Conservation (phyloP, 2,329 filamentous ascomycete genomes). For the Hortaea sp. region DNA sequence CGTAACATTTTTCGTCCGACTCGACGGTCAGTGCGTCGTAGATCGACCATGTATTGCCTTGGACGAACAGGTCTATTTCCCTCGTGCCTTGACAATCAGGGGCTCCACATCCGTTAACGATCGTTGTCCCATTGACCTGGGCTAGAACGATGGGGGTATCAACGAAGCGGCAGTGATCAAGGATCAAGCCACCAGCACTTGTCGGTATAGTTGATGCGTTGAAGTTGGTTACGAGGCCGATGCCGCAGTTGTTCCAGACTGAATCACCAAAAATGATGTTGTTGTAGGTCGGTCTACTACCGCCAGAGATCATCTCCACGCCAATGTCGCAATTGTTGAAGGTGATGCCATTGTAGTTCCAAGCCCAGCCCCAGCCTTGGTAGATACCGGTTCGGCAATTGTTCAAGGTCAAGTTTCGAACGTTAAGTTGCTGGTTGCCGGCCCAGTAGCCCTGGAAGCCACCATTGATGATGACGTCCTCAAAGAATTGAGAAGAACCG, state of each 20-base stretch:
- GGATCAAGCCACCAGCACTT: conserved; percentile 68
- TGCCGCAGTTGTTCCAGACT: conserved; percentile 61
- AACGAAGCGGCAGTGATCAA: conserved; percentile 81
- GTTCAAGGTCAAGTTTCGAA: conserved; percentile 73
- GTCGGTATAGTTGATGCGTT: conserved; percentile 49
- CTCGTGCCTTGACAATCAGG: too few species aligned
- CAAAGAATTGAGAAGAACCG: conserved; percentile 66
- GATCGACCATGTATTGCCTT: too few species aligned
- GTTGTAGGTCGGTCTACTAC: conserved; percentile 52
- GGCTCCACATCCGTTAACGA: too few species aligned
- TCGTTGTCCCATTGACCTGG: too few species aligned
- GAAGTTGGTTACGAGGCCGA: conserved; percentile 66
- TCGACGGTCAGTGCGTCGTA: too few species aligned
- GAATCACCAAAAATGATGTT: conserved; percentile 64
- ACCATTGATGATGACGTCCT: conserved; percentile 73
- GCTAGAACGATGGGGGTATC: conserved; percentile 23
- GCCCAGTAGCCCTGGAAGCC: conserved; percentile 69
- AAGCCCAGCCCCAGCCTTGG: conserved; percentile 90
- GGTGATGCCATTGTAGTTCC: conserved; percentile 65
- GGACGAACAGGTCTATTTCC: too few species aligned
- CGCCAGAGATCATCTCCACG: conserved; percentile 59
- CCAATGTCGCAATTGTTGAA: conserved; percentile 53
- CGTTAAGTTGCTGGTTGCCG: conserved; percentile 81
- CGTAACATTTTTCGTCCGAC: too few species aligned
- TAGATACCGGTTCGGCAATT: conserved; percentile 72